Evolutionary conservation across 305 asterid species (phyloP), one percentile per base, ranked within the genome.

Genomic region (Ajuga reptans): DNA sequence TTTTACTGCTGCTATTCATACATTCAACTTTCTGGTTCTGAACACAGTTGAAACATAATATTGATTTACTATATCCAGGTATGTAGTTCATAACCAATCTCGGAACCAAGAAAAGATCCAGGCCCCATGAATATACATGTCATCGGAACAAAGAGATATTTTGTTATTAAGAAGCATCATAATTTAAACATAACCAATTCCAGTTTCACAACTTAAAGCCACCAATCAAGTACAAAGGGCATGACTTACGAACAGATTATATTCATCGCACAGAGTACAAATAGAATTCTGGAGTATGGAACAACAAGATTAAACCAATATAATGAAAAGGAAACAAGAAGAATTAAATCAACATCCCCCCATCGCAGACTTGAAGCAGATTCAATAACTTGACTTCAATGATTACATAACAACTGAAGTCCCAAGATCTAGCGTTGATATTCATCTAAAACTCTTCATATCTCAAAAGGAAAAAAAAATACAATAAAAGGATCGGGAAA

Each of bases 401-500:
- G 72, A 37, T 5, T 60, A 60, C 67, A 41, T 3, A 73, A 45
- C 0, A 1, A 61, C 33, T 11, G n/a, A 47, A 66, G 43, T 9
- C 53, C 31, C 39, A 72, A 53, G 83, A 79, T 77, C 82, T 31
- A 62, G 51, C 60, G 33, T 15, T n/a, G 68, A 72, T 41, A 36
- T 18, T 21, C 3, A 56, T 34, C n/a, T 3, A 61, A 14, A 60
- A 3, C 66, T 14, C 16, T 39, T 33, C n/a, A 5, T 5, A 4
- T 0, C 12, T 2, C 9, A 46, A 33, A 6, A 8, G 4, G 29
- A 1, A 15, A 56, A 64, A 37, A 5, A 0, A 52, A 18, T 5
- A 3, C 11, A 41, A 0, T 0, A 47, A 52, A 41, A 2, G 39
- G 39, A 54, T 24, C 16, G 31, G 11, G 72, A 42, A 69, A 18